Evolutionary conservation across 371 early-diverging fungal species (phyloP).

Genomic region (Phascolomyces articulosus): DNA sequence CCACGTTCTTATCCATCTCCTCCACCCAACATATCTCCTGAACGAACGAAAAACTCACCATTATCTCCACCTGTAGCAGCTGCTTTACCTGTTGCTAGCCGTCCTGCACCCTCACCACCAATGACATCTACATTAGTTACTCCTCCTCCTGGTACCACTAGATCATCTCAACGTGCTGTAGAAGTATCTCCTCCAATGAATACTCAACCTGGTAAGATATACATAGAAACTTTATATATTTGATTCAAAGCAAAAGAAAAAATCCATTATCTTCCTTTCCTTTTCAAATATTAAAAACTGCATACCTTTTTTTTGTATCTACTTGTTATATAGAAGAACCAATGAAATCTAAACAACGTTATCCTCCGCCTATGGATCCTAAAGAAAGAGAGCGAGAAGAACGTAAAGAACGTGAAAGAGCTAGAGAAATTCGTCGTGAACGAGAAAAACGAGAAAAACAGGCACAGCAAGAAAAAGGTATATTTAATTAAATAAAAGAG

Average conservation of each 20-base stretch:
- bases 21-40: conserved; percentile 1
- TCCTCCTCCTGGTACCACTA: background rate
- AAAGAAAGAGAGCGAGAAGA: conserved; percentile 25
- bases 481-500: no score
- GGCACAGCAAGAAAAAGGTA: conserved; percentile 34
- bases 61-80: background rate
- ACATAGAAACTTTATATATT: no score
- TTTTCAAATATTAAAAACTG: no score
- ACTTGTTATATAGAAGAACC: background rate
- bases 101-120: background rate
- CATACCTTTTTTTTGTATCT: background rate
- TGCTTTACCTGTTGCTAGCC: background rate
- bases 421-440: conserved; percentile 39
- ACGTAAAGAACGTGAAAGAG: conserved; percentile 36
- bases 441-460: conserved; percentile 42
- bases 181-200: conserved; percentile 2
- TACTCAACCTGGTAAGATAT: background rate
- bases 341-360: background rate
- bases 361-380: background rate
- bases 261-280: no score
- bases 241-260: no score
- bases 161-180: background rate
- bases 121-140: background rate
- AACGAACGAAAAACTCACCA: background rate
- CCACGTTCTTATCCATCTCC: conserved; percentile 7